Conservation (phyloP, 108 stramenopile genomes). For the Discostella stelligeroides region DNA sequence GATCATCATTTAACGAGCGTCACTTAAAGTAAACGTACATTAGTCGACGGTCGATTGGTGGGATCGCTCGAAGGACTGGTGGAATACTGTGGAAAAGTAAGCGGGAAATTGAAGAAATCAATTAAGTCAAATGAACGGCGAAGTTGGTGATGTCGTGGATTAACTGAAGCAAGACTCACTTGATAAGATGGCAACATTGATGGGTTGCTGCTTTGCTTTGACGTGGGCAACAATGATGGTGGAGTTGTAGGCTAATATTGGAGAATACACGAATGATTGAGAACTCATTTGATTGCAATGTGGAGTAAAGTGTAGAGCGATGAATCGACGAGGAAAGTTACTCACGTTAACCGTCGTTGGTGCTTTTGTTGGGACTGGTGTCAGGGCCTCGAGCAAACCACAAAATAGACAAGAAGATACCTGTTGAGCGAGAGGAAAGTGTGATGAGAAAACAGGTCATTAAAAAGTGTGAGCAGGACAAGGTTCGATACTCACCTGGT, state of each 20-base stretch:
- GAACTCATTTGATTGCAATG: background rate
- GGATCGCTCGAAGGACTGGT: background rate
- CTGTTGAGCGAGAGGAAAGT: background rate
- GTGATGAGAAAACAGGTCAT: background rate
- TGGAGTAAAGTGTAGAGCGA: background rate
- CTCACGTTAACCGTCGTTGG: background rate
- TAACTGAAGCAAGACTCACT: background rate
- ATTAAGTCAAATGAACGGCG: no score
- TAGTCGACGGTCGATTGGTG: no score
- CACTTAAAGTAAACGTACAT: no score
- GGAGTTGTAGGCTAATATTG: background rate
- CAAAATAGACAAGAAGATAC: no score
- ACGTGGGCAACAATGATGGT: background rate
- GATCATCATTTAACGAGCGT: no score
- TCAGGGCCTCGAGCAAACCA: background rate
- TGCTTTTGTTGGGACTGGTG: background rate
- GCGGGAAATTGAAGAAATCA: background rate
- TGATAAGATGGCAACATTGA: constrained; percentile 1
- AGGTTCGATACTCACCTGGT: background rate
- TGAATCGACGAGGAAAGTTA: background rate
- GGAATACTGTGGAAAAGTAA: background rate
- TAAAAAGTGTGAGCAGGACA: constrained; percentile 6
- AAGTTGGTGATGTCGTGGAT: background rate
- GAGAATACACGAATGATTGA: background rate
- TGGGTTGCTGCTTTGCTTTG: background rate